Base-by-base conservation (phyloP, 1,284 basidiomycete species). In the Ceraceosorus bombacis region DNA sequence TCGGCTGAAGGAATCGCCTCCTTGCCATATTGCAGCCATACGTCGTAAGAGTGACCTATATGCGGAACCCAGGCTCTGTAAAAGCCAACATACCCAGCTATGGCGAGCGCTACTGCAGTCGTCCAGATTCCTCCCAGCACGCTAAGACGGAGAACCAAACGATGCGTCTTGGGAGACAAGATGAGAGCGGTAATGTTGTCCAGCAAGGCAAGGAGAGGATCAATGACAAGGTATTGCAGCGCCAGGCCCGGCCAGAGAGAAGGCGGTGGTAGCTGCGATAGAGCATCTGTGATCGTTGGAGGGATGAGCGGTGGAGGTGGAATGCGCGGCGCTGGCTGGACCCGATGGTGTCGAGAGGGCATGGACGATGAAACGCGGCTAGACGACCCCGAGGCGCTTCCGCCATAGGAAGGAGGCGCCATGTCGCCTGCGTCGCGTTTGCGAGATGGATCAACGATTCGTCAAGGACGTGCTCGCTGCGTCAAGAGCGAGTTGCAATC, bases 41-140 rank as follows among this genome's bases (percentile, higher is more conserved):
- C 64, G n/a, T 70, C 65, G 49, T 72, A 68, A 5, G 65, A 46
- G 5, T 71, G 53, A 5, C 71, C 66, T 4, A 71, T 66, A 17
- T 71, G 62, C 5, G 75, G 75, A 7, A 76, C 72, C 74, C 75
- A 77, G 4, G 70, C 69, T 41, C 73, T 60, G 54, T 76, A 76
- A 61, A 77, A 77, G 12, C 72, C 73, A 39, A 71, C 58, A 52
- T 76, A 77, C 46, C 70, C 72, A 17, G 70, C 17, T 10, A 77
- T 54, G 5, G 75, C 74, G 12, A 69, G 56, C 0, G 58, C 63
- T 1, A 77, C 56, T 5, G 70, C 70, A 8, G 69, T 46, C 62
- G 64, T 66, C 39, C 72, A 72, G 51, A 77, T 59, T 43, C 67
- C 63, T 2, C 56, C 58, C n/a, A 77, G 66, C 43, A 77, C 62